Evolutionary conservation across 768 basidiomycete genomes (phyloP).

Genomic region (Boletus subcaerulescens): DNA sequence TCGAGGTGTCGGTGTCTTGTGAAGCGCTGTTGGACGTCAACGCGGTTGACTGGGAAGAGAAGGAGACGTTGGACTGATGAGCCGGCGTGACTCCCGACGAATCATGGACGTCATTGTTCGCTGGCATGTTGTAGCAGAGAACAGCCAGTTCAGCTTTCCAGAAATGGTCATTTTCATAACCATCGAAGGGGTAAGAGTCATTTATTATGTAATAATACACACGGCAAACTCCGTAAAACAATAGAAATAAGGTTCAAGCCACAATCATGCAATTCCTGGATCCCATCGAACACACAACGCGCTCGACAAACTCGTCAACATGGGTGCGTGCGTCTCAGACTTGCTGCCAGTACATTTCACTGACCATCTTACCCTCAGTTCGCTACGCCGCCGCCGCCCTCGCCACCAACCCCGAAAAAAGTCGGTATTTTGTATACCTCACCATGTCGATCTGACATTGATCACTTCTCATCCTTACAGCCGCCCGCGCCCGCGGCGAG

Average conservation of each 20-base stretch:
- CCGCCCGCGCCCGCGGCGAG: constrained; percentile 90
- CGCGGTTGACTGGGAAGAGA: constrained; percentile 30
- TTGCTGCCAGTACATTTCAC: constrained; percentile 5
- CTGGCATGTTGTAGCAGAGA: constrained; percentile 19
- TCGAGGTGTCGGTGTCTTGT: constrained; percentile 23
- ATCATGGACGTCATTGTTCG: constrained; percentile 29
- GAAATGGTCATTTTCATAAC: not conserved
- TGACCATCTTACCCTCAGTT: constrained; percentile 47
- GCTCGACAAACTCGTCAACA: constrained; percentile 51
- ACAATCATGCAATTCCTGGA: constrained; percentile 35
- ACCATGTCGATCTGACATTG: constrained; percentile 6
- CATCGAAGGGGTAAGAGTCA: not conserved
- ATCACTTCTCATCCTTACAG: constrained; percentile 39
- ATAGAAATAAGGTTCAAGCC: constrained; percentile 32
- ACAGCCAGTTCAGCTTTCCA: not conserved
- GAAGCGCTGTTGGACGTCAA: constrained; percentile 23
- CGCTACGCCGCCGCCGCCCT: constrained; percentile 90
- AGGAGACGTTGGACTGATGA: constrained; percentile 28
- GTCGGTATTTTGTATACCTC: constrained; percentile 43
- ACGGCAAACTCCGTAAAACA: constrained; percentile 31
- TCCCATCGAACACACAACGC: constrained; percentile 41
- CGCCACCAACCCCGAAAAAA: constrained; percentile 93
- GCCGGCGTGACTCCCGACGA: constrained; percentile 12
- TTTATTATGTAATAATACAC: not conserved
- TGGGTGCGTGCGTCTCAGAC: constrained; percentile 50